A percentile compares a stretch with the other conserved stretches of the same genome.
Conservation (phyloP, 306 rosid genomes). For the Bauhinia variegata region DNA sequence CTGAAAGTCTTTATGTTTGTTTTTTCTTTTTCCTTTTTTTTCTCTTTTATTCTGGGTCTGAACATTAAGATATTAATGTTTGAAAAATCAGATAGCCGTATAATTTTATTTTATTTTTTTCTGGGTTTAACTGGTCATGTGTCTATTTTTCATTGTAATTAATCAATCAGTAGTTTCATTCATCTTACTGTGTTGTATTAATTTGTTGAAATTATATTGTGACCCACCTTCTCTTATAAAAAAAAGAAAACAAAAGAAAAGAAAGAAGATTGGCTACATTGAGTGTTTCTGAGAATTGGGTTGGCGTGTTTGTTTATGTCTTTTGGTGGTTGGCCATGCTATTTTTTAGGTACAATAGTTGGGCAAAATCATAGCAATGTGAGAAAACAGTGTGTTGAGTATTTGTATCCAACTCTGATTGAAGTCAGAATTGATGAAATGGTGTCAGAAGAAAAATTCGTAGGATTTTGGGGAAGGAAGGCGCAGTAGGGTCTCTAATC, state of each 20-base stretch:
- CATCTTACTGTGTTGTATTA: conserved; percentile 34
- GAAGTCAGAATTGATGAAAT: too few relatives aligned
- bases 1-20: conserved; percentile 19
- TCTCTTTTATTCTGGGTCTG: conserved; percentile 39
- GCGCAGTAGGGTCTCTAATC: too few relatives aligned
- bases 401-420: too few relatives aligned
- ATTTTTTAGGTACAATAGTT: not conserved
- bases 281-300: not conserved
- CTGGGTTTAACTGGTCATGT: conserved; percentile 35
- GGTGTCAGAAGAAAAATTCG: too few relatives aligned
- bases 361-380: not conserved
- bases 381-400: too few relatives aligned
- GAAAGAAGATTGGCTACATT: too few relatives aligned
- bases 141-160: conserved; percentile 53
- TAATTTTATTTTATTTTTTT: conserved; percentile 38
- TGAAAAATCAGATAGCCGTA: conserved; percentile 56
- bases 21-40: not conserved
- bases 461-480: too few relatives aligned
- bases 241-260: too few relatives aligned
- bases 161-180: conserved; percentile 51
- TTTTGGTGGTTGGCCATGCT: not conserved
- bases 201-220: conserved; percentile 33
- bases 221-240: not conserved
- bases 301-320: not conserved
- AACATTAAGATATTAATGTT: conserved; percentile 31